Evolutionary conservation across 208 protist species (phyloP), one percentile per base, ranked within the genome.

Genomic region (Crithidia sp.): DNA sequence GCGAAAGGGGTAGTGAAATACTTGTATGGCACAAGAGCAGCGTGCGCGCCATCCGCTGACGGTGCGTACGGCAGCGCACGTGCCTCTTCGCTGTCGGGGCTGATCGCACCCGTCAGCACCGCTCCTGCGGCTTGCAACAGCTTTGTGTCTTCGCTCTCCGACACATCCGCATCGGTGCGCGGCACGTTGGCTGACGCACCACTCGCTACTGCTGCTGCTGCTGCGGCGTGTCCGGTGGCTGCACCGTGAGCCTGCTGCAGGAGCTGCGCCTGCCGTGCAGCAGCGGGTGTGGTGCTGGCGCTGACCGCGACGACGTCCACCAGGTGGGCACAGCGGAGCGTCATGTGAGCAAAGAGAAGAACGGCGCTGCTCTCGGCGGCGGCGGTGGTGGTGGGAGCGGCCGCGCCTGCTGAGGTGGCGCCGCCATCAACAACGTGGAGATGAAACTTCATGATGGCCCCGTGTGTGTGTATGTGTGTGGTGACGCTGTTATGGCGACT

Each of bases 391-490:
- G 56, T 36, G 5, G 71, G 17, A 5, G 59, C 37, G 43, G 71
- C 41, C 37, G 19, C 17, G 47, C 50, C 7, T 3, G 53, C 59
- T 8, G 66, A 37, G 41, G 74, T 71, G 16, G 80, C 87, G 50
- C 80, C 74, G 59, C 71, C 73, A 64, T 92, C 90, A 2, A 91
- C 90, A 69, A 95, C 81, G 75, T 95, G 90, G 45, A 95, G 53
- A 56, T 95, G 90, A 71, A 74, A 90, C 56, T 69, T 84, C 74
- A 78, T 78, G 2, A 28, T 28, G 28, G 1, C 28, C 28, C 45
- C 1, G 1, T 1, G 28, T 28, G 1, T 1, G 28, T 28, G 28
- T 28, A 1, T 1, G 28, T 28, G 28, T 28, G 28, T 28, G 28
- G 28, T 28, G 28, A 28, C 1, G 28, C 28, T 28, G 28, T 28